Base-by-base conservation (phyloP, 345 rosid genomes). In the Salix koriyanagi region DNA sequence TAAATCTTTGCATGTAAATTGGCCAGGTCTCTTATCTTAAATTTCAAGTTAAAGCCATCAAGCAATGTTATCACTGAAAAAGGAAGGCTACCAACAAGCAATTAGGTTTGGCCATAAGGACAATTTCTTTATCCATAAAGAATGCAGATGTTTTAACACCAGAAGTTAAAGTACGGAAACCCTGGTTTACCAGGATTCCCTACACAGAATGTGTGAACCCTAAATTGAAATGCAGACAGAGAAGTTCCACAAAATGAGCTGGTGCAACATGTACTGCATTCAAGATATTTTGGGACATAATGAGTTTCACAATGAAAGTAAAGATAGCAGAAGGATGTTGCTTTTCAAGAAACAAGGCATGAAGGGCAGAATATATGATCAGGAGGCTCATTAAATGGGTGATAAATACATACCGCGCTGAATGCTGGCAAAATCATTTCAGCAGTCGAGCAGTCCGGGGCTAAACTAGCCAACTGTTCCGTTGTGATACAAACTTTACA, bases 401-500 rank as follows among this genome's bases (percentile, higher is more conserved):
- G 28, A 46, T 19, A 54, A 54, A 21, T 21, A 54, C 60, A 54
- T 54, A 21, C 25, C 60, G 21, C 8, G n/a, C 56, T 18, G n/a
- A 1, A 16, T 50, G 56, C 56, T 50, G 56, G 7, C 8, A 50
- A 50, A 50, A 50, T 50, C 2, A 50, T 50, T 50, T 50, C 56
- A 50, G n/a, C 56, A 19, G 58, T 19, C n/a, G 2, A 64, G 30
- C 58, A 52, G 41, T 56, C 32, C 28, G 36, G 52, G 7, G 64
- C 39, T 23, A 30, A 65, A 52, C 52, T 60, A 19, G 73, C 30
- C 70, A 48, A 23, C 58, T 61, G 66, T 61, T 60, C 60, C 58
- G 11, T 74, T 39, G 50, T 70, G 60, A 75, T 68, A 60, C 69
- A 76, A 66, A 52, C 36, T 71, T 77, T 56, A 75, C 73, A 56